Base-by-base conservation (phyloP, 257 asterid genomes). In the Capsicum pubescens region DNA sequence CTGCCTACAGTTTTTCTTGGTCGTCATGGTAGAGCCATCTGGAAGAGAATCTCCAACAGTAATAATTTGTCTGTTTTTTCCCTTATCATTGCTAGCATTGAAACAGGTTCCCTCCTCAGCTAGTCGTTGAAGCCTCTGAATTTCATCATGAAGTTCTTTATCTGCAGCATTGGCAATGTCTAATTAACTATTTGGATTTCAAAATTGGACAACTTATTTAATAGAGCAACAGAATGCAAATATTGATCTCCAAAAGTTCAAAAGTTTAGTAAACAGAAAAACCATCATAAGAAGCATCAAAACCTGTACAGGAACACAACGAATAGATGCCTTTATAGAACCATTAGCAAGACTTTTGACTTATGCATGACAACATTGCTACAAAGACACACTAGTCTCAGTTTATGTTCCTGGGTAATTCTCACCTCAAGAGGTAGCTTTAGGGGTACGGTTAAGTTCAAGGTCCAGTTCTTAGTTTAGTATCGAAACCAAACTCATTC, bases 121-220 rank as follows among this genome's bases (percentile, higher is more conserved):
- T 86, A 85, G 88, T 42, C 85, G 89, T 74, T 87, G 87, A 80
- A 91, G 91, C 88, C 90, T 93, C 77, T 87, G 89, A 77, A 91
- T 88, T 87, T 93, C 92, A 86, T 90, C 90, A 8, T 86, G 36
- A 81, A 91, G 98, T 70, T 92, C 90, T 84, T 83, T 83, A 85
- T 89, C 98, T 95, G 91, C 86, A 87, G 85, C 44, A 19, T 50
- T 52, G 19, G 15, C 46, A 76, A 76, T 52, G 26, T 26, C 9
- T 76, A 76, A 12, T 7, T 52, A 54, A 52, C 46, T 76, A 76
- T 52, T 7, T 52, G 64, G 50, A 76, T 76, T 54, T 26, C 48
- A 8, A 74, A 74, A 21, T 50, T 50, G 61, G 48, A 76, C 3
- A 36, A 76, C 19, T 54, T 76, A 26, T 8, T 52, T 14, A 76